Percentiles rank a stretch among this genome's conserved stretches.
Evolutionary conservation across 345 rosid genomes (phyloP).

Genomic region (Laguncularia racemosa): DNA sequence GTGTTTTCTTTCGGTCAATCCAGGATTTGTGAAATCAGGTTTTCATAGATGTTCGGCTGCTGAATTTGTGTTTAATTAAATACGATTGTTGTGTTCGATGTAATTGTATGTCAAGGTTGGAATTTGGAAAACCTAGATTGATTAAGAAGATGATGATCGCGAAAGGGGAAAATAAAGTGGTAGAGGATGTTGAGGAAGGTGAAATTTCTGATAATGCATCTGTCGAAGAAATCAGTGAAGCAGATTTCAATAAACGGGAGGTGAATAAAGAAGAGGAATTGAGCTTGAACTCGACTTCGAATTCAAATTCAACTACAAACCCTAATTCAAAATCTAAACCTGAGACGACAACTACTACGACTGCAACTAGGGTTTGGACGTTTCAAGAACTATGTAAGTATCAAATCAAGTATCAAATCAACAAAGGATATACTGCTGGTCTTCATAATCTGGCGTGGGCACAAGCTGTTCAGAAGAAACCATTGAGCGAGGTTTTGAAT

Average conservation of each 20-base stretch:
- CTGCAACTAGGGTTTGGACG: constrained; percentile 69
- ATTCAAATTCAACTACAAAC: not conserved
- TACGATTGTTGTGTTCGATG: constrained; percentile 12
- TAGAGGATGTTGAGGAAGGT: constrained; percentile 79
- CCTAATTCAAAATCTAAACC: no score
- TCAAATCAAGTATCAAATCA: constrained; percentile 42
- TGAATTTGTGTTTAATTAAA: not conserved
- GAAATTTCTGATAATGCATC: constrained; percentile 75
- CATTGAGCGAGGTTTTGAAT: constrained; percentile 49
- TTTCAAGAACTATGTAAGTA: constrained; percentile 61
- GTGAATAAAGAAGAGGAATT: constrained; percentile 19
- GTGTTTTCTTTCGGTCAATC: no score
- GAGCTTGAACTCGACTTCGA: constrained; percentile 17
- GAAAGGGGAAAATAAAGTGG: constrained; percentile 22
- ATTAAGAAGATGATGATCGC: constrained; percentile 23
- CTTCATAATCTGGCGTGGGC: constrained; percentile 90
- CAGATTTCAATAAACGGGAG: constrained; percentile 48
- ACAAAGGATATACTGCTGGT: constrained; percentile 51
- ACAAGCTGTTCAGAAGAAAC: constrained; percentile 88
- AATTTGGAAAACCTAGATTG: constrained; percentile 2
- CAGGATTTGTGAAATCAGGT: no score
- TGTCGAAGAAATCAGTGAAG: constrained; percentile 60
- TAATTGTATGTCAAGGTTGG: constrained; percentile 19
- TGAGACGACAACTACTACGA: no score
- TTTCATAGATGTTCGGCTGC: not conserved